These are phyloP conservation scores for Albizia julibrissin DNA, from an alignment of 306 rosid genomes.

Conservation along the genomic window DNA sequence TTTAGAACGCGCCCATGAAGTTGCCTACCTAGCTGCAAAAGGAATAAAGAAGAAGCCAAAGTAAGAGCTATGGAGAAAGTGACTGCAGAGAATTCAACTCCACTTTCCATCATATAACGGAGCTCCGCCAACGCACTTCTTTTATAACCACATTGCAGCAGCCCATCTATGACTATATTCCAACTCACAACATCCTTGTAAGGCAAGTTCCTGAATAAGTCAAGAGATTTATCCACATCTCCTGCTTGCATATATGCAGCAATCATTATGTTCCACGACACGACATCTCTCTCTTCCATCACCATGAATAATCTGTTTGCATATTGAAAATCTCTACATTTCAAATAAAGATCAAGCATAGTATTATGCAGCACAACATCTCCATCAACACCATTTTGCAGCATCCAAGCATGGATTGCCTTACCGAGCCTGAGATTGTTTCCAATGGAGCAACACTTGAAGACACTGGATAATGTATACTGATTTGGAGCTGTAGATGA, in stretches of 20 bases:
- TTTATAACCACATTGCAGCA: slow-evolving; percentile 61
- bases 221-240: slow-evolving; percentile 60
- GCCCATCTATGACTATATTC: slow-evolving; percentile 78
- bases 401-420: slow-evolving; percentile 78
- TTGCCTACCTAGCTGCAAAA: slow-evolving; percentile 71
- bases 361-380: slow-evolving; percentile 77
- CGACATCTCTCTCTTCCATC: slow-evolving; percentile 53
- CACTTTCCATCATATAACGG: slow-evolving; percentile 57
- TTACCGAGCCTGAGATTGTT: slow-evolving; percentile 56
- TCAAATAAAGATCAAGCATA: slow-evolving; percentile 71
- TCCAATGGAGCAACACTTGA: slow-evolving; percentile 60
- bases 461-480: slow-evolving; percentile 64
- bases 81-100: slow-evolving; percentile 50
- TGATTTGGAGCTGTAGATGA: slow-evolving; percentile 68
- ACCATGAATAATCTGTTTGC: slow-evolving; percentile 58
- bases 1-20: slow-evolving; percentile 65
- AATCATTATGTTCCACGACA: slow-evolving; percentile 75
- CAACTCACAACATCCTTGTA: slow-evolving; percentile 75
- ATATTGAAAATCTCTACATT: slow-evolving; percentile 57
- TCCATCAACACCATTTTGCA: slow-evolving; percentile 60
- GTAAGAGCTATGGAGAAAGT: slow-evolving; percentile 71
- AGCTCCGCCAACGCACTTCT: slow-evolving; percentile 60
- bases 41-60: slow-evolving; percentile 68
- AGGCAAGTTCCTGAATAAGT: slow-evolving; percentile 63
- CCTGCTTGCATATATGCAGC: slow-evolving; percentile 58